Conservation (phyloP, 2,329 filamentous ascomycete genomes). For the Sporothrix phasma region DNA sequence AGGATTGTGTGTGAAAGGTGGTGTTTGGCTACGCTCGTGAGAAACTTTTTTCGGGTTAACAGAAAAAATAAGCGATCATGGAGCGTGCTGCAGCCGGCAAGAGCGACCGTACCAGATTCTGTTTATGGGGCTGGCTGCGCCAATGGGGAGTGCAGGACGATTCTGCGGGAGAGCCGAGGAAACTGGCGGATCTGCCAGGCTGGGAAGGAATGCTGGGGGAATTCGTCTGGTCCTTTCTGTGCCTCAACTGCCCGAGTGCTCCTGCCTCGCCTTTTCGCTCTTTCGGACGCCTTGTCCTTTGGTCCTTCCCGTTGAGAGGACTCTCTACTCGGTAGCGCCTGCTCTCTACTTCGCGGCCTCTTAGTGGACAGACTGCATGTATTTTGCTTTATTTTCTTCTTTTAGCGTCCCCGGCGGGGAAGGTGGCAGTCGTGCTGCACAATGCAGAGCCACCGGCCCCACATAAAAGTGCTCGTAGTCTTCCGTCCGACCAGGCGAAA, state of each 20-base stretch:
- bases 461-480: neutral
- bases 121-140: neutral
- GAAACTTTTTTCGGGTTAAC: conserved; percentile 17
- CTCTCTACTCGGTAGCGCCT: neutral
- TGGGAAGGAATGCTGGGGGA: neutral
- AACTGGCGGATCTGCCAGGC: conserved; percentile 12
- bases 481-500: too few species aligned
- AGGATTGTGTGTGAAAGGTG: neutral
- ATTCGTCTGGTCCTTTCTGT: neutral
- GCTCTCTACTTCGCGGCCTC: neutral
- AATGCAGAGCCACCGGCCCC: neutral
- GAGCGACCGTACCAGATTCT: neutral
- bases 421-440: neutral
- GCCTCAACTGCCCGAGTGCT: neutral
- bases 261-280: neutral
- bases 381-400: neutral
- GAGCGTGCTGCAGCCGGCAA: conserved; percentile 2
- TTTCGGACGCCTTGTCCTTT: neutral
- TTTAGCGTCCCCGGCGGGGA: neutral
- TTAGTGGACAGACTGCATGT: neutral
- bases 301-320: neutral
- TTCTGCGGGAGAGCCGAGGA: conserved; percentile 12
- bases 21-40: conserved; percentile 16
- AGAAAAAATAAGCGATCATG: conserved; percentile 11
- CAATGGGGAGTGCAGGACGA: conserved; percentile 6